Conservation (phyloP, 2,329 filamentous ascomycete species). For the Diplocarpon mali region DNA sequence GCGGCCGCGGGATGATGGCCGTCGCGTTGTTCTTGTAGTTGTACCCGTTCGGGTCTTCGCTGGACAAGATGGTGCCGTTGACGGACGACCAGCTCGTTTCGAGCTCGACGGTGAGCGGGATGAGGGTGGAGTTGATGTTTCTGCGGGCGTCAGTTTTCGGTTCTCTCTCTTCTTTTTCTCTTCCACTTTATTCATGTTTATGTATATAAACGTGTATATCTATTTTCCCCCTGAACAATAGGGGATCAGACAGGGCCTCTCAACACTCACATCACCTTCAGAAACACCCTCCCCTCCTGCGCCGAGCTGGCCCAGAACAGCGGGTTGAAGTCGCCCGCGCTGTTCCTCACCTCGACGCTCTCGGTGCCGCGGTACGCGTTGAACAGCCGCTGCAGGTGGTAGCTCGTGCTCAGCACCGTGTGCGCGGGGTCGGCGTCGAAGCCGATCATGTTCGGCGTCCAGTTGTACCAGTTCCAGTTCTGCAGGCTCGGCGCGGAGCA, state of each 20-base stretch:
- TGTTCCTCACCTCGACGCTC: constrained; percentile 15
- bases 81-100: constrained; percentile 13
- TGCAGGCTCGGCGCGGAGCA: constrained; percentile 30
- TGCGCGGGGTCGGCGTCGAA: constrained; percentile 16
- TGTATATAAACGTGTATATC: no score
- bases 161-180: no score
- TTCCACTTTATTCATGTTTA: no score
- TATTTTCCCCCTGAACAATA: no score
- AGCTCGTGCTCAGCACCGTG: constrained; percentile 17
- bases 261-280: constrained; percentile 18
- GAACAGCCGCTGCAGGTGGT: constrained; percentile 22
- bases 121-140: constrained; percentile 10
- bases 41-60: constrained; percentile 11
- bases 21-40: constrained; percentile 19
- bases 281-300: constrained; percentile 10
- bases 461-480: constrained; percentile 27
- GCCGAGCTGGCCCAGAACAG: constrained; percentile 28
- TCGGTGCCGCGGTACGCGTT: constrained; percentile 17
- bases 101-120: constrained; percentile 9
- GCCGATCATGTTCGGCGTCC: constrained; percentile 19
- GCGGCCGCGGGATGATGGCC: constrained; percentile 9
- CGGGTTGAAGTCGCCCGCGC: constrained; percentile 12
- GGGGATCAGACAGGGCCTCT: no score
- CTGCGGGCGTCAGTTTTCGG: constrained; percentile 5
- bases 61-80: constrained; percentile 17